Percentiles rank a stretch among this genome's conserved stretches.
Conservation (phyloP, 768 basidiomycete genomes). For the Nevesoporus exiguus region DNA sequence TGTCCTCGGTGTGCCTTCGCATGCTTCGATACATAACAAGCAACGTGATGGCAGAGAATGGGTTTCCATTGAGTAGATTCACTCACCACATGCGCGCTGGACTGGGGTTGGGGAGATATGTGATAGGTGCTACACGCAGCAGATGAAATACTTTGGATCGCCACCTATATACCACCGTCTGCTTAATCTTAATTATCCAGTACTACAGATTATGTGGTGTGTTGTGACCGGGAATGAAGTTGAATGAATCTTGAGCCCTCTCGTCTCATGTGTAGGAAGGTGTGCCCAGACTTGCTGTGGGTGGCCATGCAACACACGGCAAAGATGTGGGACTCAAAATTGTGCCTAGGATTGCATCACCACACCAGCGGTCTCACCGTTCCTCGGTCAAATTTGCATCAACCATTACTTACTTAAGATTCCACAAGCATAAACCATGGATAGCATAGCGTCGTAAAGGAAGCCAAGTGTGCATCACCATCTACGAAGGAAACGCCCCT, state of each 20-base stretch:
- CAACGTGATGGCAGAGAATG: slow-evolving; percentile 28
- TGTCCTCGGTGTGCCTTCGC: slow-evolving; percentile 77
- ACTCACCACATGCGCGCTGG: neutral
- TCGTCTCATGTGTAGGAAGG: too few species aligned
- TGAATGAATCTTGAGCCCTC: too few species aligned
- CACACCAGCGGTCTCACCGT: too few species aligned
- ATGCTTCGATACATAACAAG: slow-evolving; percentile 73
- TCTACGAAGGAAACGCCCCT: slow-evolving; percentile 48
- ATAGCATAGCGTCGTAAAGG: neutral
- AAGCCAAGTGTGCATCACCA: neutral
- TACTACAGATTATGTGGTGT: neutral
- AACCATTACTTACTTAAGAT: neutral
- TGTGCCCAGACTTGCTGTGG: too few species aligned
- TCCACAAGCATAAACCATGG: neutral
- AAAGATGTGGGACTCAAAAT: too few species aligned
- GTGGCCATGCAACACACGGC: too few species aligned
- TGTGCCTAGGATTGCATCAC: too few species aligned
- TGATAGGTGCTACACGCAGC: slow-evolving; percentile 1
- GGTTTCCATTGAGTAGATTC: slow-evolving; percentile 22
- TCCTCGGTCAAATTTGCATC: neutral
- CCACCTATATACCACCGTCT: slow-evolving; percentile 21
- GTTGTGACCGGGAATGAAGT: too few species aligned
- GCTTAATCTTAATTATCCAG: slow-evolving; percentile 25
- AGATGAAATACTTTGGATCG: slow-evolving; percentile 12
- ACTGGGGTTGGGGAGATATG: neutral